phyloP scores from a whole-genome alignment of 2,329 filamentous ascomycete species.

The Rutstroemia sp. region DNA sequence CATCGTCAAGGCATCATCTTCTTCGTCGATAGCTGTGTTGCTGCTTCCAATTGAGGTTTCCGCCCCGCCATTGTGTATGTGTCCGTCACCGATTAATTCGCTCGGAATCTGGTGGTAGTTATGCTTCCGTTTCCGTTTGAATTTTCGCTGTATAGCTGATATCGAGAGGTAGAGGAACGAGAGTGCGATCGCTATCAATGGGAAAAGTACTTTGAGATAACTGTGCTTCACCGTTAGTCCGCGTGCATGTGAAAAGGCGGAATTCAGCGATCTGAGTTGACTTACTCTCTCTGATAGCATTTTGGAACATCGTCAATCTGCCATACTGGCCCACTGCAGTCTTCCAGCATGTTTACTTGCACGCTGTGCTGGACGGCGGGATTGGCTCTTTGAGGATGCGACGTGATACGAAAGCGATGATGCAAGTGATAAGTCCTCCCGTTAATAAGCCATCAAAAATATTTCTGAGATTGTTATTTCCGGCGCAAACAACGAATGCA shows the following conservation, averaged over 20 bases:
- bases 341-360: slow-evolving; percentile 17
- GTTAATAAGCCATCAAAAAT: no score
- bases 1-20: slow-evolving; percentile 50
- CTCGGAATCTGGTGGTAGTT: slow-evolving; percentile 51
- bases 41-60: slow-evolving; percentile 17
- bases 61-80: slow-evolving; percentile 21
- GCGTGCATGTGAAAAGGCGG: neutral
- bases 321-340: slow-evolving; percentile 39
- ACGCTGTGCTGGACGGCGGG: neutral
- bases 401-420: neutral
- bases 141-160: slow-evolving; percentile 47
- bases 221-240: slow-evolving; percentile 37
- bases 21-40: slow-evolving; percentile 38
- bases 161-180: slow-evolving; percentile 62
- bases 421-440: neutral
- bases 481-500: neutral
- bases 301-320: slow-evolving; percentile 54
- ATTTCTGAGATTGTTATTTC: neutral
- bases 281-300: slow-evolving; percentile 63
- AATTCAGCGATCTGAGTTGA: slow-evolving; percentile 16
- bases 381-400: neutral
- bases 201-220: slow-evolving; percentile 74
- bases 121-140: slow-evolving; percentile 42
- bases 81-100: slow-evolving; percentile 32
- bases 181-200: slow-evolving; percentile 59